Base-by-base conservation (phyloP, 768 basidiomycete species). In the Kwoniella dejecticola region DNA sequence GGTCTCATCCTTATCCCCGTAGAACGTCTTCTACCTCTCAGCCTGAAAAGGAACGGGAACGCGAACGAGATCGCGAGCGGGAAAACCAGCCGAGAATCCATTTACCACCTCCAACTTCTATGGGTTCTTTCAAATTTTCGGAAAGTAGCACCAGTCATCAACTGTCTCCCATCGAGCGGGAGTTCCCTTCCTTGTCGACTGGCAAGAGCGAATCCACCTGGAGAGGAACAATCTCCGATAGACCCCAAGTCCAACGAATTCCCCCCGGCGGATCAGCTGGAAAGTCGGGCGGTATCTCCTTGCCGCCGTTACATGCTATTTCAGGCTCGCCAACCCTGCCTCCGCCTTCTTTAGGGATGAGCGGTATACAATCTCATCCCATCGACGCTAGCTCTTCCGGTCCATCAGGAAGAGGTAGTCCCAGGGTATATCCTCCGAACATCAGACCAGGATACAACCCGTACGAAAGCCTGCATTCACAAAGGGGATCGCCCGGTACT, bases 1-100 rank as follows among this genome's bases (percentile, higher is more conserved):
- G 60, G 23, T 31, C 60, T 11, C 60, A 55, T 46, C 60, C 60
- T 29, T 62, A 62, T 62, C 27, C 60, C 17, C 52, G 60, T 1
- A 36, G 44, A 26, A 44, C 45, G 12, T 55, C 60, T 4, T 54
- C 44, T 5, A 46, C 31, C 27, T 49, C 52, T 40, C 52, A 53
- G 17, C 52, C 52, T 31, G 48, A 50, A 31, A 30, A 24, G 24
- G 48, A 50, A 50, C 11, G 30, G 33, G 48, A 48, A 48, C 21
- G 46, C 17, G 36, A 42, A 42, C 6, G 41, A 31, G 48, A 50
- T 10, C 12, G 48, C 15, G 48, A 50, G 7, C 15, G 30, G 12
- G 52, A 62, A 26, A 17, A 17, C 26, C 23, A 54, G 41, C 60
- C 60, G 8, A 44, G 52, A 29, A 54, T 62, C 15, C 60, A 55